These are phyloP conservation scores for Cyathus olla DNA, from an alignment of 1,284 basidiomycete species.

Conservation along the genomic window DNA sequence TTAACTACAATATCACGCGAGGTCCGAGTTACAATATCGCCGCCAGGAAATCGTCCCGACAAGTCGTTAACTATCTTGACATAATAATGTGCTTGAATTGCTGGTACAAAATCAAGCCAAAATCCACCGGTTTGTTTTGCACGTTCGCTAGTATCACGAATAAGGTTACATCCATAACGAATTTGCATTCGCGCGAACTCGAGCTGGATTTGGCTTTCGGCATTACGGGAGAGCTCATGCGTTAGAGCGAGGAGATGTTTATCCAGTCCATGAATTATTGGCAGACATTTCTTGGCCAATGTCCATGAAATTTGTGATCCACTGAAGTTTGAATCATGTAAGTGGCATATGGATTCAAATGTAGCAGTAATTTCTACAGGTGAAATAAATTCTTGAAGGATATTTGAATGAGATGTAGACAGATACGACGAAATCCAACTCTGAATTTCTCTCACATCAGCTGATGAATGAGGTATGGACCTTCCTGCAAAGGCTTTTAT, in stretches of 20 bases:
- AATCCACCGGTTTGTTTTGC: neutral
- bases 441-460: constrained; percentile 1
- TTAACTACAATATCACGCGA: constrained; percentile 2
- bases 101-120: constrained; percentile 5
- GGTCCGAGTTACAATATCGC: neutral
- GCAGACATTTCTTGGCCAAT: neutral
- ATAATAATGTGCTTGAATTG: neutral
- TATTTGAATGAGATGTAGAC: too few species aligned
- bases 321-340: neutral
- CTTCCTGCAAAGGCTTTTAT: constrained; percentile 5
- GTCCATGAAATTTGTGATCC: constrained; percentile 4
- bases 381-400: neutral
- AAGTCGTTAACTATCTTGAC: constrained; percentile 1
- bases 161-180: constrained; percentile 3
- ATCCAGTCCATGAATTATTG: constrained; percentile 4
- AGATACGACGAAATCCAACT: constrained; percentile 1
- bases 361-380: neutral
- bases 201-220: constrained; percentile 3
- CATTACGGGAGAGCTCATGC: neutral
- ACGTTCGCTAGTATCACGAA: neutral
- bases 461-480: neutral
- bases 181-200: constrained; percentile 10
- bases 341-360: neutral
- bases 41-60: constrained; percentile 1
- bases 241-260: neutral